A percentile compares a stretch with the other conserved stretches of the same genome.
Conservation (phyloP, 257 asterid genomes). For the Salvia rosmarinus region DNA sequence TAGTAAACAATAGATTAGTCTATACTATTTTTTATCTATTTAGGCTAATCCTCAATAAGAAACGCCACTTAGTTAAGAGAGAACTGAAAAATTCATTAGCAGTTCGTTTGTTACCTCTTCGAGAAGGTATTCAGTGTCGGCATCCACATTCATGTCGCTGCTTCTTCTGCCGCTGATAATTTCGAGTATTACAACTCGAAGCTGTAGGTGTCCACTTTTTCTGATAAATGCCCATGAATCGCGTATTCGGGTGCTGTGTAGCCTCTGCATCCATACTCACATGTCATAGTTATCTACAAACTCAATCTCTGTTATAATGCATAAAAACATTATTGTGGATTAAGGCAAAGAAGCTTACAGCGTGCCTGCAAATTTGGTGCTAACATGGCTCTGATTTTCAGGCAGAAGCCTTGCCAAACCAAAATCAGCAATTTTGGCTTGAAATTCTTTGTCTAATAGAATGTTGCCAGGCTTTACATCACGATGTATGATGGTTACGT, state of each 20-base stretch:
- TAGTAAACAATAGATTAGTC: no score
- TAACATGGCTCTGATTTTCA: constrained; percentile 71
- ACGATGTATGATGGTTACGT: constrained; percentile 76
- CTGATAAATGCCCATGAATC: constrained; percentile 77
- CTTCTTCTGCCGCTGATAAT: constrained; percentile 70
- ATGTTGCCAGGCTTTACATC: constrained; percentile 81
- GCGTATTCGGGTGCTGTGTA: constrained; percentile 92
- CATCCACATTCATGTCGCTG: constrained; percentile 50
- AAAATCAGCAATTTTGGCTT: constrained; percentile 77
- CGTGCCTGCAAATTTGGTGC: constrained; percentile 91
- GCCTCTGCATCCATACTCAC: constrained; percentile 52
- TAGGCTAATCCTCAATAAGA: no score
- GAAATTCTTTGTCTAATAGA: constrained; percentile 63
- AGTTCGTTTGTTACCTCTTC: constrained; percentile 50
- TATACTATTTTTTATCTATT: no score
- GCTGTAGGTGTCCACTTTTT: constrained; percentile 82
- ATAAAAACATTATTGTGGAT: no score
- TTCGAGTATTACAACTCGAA: constrained; percentile 72
- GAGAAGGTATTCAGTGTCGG: constrained; percentile 64
- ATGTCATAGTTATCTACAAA: background rate
- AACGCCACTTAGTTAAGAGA: no score
- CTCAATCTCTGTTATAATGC: no score
- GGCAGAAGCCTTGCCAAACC: constrained; percentile 84
- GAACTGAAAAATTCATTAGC: no score
- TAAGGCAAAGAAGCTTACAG: constrained; percentile 41